A percentile compares a stretch with the other conserved stretches of the same genome.
Evolutionary conservation across 148 eudicot species (phyloP).

Genomic region (Rhododendron williamsianum): DNA sequence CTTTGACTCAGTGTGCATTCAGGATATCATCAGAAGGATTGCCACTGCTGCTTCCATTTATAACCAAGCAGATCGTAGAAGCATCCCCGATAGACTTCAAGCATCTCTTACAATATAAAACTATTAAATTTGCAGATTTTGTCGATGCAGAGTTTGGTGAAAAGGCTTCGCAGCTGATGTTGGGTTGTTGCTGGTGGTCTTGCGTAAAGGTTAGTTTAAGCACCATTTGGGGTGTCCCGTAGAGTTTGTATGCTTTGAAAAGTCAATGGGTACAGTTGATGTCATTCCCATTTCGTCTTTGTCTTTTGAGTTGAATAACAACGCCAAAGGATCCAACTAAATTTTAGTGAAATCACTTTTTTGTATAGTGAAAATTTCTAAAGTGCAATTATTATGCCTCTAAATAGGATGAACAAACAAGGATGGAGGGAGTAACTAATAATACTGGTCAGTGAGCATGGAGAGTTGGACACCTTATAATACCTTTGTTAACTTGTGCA

Average conservation of each 20-base stretch:
- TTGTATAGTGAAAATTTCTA: neutral
- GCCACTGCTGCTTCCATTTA: constrained; percentile 80
- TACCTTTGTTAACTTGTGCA: constrained; percentile 20
- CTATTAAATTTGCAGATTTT: constrained; percentile 72
- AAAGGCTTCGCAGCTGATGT: constrained; percentile 49
- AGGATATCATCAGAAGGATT: constrained; percentile 98
- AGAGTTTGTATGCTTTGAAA: neutral
- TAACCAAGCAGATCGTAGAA: constrained; percentile 76
- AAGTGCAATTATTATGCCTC: neutral
- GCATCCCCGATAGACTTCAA: constrained; percentile 73
- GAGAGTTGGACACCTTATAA: neutral
- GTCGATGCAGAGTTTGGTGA: constrained; percentile 65
- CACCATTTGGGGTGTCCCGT: neutral
- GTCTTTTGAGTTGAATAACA: neutral
- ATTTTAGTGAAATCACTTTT: neutral
- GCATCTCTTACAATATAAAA: constrained; percentile 78
- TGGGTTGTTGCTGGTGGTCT: constrained; percentile 82
- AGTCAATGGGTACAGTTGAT: neutral
- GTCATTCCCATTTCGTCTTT: neutral
- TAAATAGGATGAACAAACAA: neutral
- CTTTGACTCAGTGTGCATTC: constrained; percentile 60
- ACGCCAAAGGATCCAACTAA: neutral
- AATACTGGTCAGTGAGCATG: neutral
- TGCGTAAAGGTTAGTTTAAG: constrained; percentile 58
- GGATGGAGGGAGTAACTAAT: neutral